Evolutionary conservation across 1,284 basidiomycete species (phyloP).

Genomic region (Vanrija sp.): DNA sequence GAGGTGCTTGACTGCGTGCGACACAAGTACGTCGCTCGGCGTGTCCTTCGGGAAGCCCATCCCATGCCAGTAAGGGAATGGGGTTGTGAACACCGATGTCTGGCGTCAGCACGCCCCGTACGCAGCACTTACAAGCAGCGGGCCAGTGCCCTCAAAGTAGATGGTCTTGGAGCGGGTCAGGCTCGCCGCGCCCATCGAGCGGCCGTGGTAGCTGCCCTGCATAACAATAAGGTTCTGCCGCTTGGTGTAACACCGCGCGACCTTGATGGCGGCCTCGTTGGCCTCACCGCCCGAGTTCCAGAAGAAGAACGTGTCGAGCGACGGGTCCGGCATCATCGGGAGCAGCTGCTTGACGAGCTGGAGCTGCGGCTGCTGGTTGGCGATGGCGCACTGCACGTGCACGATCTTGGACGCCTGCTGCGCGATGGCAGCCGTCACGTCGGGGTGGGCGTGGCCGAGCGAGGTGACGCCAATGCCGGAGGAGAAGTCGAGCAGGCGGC

Average conservation of each 20-base stretch:
- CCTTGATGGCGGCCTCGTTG: constrained; percentile 45
- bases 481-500: constrained; percentile 73
- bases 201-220: constrained; percentile 83
- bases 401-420: constrained; percentile 78
- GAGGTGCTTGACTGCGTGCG: constrained; percentile 70
- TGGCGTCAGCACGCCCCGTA: too few species aligned
- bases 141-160: constrained; percentile 73
- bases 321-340: constrained; percentile 37
- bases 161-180: constrained; percentile 83
- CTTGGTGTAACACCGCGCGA: constrained; percentile 68
- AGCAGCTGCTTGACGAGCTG: constrained; percentile 58
- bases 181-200: constrained; percentile 82
- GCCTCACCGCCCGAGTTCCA: constrained; percentile 68
- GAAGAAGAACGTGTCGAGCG: constrained; percentile 72
- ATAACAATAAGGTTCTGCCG: constrained; percentile 84
- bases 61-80: constrained; percentile 92
- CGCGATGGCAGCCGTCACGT: constrained; percentile 77
- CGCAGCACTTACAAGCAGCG: constrained; percentile 48
- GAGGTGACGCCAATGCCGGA: constrained; percentile 61
- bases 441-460: constrained; percentile 69
- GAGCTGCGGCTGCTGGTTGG: constrained; percentile 65
- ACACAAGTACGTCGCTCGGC: constrained; percentile 60
- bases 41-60: constrained; percentile 62
- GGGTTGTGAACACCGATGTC: constrained; percentile 76
- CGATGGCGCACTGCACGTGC: constrained; percentile 60